Conservation (phyloP, 73 alveolate species). For the Effrenium voratum region DNA sequence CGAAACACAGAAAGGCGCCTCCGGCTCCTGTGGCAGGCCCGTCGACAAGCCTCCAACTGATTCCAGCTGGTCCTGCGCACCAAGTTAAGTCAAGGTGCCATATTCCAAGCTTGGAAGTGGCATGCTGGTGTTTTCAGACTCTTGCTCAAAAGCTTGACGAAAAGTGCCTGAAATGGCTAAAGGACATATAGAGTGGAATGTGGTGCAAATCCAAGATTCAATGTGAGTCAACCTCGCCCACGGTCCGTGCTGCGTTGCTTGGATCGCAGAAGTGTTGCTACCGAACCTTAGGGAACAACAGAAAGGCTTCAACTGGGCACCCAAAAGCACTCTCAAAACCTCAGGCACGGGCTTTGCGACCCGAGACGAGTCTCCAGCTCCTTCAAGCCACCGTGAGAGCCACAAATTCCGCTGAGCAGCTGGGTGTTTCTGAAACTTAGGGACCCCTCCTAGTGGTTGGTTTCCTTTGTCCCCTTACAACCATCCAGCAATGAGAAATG, state of each 20-base stretch:
- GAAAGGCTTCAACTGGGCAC: not conserved
- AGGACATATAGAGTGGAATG: no score
- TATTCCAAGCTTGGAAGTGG: not conserved
- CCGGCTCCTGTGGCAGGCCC: slow-evolving; percentile 83
- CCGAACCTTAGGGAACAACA: slow-evolving; percentile 3
- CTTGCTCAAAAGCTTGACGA: no score
- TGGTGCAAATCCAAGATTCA: not conserved
- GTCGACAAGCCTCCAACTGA: slow-evolving; percentile 80
- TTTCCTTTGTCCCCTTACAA: no score
- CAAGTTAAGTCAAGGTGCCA: not conserved
- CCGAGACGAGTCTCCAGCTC: slow-evolving; percentile 87
- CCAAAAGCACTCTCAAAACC: not conserved
- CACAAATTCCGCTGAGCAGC: no score
- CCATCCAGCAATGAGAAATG: no score
- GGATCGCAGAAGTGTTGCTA: slow-evolving; percentile 66
- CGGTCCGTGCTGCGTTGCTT: slow-evolving; percentile 81
- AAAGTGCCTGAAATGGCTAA: not conserved
- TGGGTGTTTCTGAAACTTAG: no score
- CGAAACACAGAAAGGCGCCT: no score
- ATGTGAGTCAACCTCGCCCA: no score
- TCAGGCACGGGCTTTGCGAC: slow-evolving; percentile 18
- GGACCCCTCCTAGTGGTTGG: no score
- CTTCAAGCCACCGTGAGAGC: not conserved
- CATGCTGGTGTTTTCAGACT: not conserved
- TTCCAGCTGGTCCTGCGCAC: slow-evolving; percentile 61